Evolutionary conservation across 257 asterid species (phyloP).

Genomic region (Parsonsia alboflavescens): DNA sequence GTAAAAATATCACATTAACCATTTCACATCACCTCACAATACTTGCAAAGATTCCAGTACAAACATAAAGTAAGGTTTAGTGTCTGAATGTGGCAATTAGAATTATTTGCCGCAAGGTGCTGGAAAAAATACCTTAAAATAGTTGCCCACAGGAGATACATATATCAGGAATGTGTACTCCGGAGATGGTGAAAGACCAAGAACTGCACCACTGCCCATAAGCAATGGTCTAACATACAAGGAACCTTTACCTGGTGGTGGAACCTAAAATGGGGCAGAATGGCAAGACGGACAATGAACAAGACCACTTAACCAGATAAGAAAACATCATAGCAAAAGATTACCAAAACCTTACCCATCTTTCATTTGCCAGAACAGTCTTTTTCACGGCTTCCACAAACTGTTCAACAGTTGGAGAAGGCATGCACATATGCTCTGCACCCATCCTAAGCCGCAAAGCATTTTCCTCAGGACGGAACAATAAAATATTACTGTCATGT

Average conservation of each 20-base stretch:
- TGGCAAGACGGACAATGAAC: neutral
- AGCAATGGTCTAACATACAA: slow-evolving; percentile 89
- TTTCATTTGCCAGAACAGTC: slow-evolving; percentile 79
- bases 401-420: slow-evolving; percentile 83
- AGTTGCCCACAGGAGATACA: slow-evolving; percentile 94
- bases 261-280: slow-evolving; percentile 53
- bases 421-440: slow-evolving; percentile 98
- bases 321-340: neutral
- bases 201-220: slow-evolving; percentile 97
- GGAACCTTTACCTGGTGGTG: slow-evolving; percentile 96
- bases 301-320: neutral
- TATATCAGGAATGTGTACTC: slow-evolving; percentile 89
- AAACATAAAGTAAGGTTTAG: neutral
- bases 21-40: neutral
- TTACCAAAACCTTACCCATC: slow-evolving; percentile 63
- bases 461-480: slow-evolving; percentile 88
- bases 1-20: neutral
- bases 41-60: neutral
- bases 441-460: slow-evolving; percentile 65
- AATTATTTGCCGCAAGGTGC: neutral
- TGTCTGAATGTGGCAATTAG: neutral
- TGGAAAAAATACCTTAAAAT: slow-evolving; percentile 66
- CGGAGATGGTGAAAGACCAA: slow-evolving; percentile 98
- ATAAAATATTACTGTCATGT: slow-evolving; percentile 71
- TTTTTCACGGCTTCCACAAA: slow-evolving; percentile 82